phyloP scores from a whole-genome alignment of 192 early-diverging fungal genomes.

The Diversispora epigaea region DNA sequence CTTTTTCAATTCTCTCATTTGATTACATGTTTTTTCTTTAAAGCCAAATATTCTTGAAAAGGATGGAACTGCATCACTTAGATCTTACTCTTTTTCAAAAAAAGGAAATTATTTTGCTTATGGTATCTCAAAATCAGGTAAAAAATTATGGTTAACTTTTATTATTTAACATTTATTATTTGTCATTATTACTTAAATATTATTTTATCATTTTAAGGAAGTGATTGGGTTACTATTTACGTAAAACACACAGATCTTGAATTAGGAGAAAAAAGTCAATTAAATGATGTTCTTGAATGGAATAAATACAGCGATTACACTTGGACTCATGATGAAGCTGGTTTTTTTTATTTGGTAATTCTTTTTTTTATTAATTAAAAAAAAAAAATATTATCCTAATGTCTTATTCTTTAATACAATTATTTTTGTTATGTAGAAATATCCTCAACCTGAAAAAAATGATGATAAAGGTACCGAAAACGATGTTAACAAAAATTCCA shows the following conservation, averaged over 20 bases:
- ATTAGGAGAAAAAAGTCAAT: conserved; percentile 31
- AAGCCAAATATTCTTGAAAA: conserved; percentile 56
- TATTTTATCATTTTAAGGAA: conserved; percentile 22
- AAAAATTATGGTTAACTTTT: neutral
- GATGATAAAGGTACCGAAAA: conserved; percentile 62
- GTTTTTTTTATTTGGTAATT: conserved; percentile 63
- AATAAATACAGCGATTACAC: conserved; percentile 57
- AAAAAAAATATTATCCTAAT: neutral
- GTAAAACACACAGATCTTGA: conserved; percentile 41
- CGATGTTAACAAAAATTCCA: conserved; percentile 46
- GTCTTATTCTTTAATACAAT: neutral
- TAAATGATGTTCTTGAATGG: conserved; percentile 49
- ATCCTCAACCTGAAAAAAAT: conserved; percentile 42
- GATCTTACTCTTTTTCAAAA: conserved; percentile 54
- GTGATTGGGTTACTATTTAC: conserved; percentile 68
- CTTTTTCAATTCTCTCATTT: neutral
- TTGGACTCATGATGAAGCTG: conserved; percentile 70
- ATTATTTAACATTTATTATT: neutral
- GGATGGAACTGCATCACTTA: conserved; percentile 59
- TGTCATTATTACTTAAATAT: neutral
- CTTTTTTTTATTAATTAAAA: neutral
- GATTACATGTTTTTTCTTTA: neutral
- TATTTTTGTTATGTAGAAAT: conserved; percentile 34
- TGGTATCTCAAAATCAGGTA: conserved; percentile 54
- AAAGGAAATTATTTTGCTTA: conserved; percentile 60